Percentiles rank a stretch among this genome's conserved stretches.
phyloP scores from a whole-genome alignment of 495 filamentous ascomycete genomes.

The Gamarada debralockiae region DNA sequence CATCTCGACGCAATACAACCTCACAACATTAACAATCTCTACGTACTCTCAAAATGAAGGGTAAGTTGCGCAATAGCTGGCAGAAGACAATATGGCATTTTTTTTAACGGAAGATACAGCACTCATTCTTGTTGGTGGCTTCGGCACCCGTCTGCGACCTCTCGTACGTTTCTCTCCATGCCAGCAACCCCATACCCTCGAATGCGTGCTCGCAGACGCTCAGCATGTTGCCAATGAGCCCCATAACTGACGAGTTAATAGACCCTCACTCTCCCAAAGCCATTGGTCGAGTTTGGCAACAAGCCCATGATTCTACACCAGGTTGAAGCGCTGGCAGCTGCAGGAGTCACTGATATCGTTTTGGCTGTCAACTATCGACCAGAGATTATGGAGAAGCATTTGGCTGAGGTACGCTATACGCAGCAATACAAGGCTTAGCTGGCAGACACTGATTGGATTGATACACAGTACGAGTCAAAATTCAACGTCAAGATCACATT shows the following conservation, averaged over 20 bases:
- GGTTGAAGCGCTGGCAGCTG: conserved; percentile 89
- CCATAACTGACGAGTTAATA: conserved; percentile 33
- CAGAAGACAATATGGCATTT: not conserved
- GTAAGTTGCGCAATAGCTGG: conserved; percentile 31
- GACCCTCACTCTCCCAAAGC: conserved; percentile 97
- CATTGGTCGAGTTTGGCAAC: conserved; percentile 96
- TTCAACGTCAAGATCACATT: conserved; percentile 95
- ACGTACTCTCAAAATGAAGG: conserved; percentile 43
- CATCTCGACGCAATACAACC: too few species aligned
- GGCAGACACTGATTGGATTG: conserved; percentile 16
- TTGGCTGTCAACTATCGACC: conserved; percentile 98
- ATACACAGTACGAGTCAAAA: conserved; percentile 74
- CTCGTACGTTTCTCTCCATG: conserved; percentile 65
- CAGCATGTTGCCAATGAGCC: conserved; percentile 6
- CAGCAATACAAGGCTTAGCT: conserved; percentile 1
- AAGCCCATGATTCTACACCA: conserved; percentile 99
- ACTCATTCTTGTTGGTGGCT: conserved; percentile 98
- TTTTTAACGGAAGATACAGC: conserved; percentile 55
- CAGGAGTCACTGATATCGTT: conserved; percentile 96
- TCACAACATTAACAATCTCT: conserved; percentile 1
- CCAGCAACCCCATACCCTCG: conserved; percentile 9
- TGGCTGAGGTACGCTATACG: conserved; percentile 44
- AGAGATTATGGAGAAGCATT: conserved; percentile 80
- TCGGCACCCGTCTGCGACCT: conserved; percentile 96
- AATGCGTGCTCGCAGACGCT: conserved; percentile 9